phyloP scores from a whole-genome alignment of 2,329 filamentous ascomycete species.

The Aspergillus terreus region DNA sequence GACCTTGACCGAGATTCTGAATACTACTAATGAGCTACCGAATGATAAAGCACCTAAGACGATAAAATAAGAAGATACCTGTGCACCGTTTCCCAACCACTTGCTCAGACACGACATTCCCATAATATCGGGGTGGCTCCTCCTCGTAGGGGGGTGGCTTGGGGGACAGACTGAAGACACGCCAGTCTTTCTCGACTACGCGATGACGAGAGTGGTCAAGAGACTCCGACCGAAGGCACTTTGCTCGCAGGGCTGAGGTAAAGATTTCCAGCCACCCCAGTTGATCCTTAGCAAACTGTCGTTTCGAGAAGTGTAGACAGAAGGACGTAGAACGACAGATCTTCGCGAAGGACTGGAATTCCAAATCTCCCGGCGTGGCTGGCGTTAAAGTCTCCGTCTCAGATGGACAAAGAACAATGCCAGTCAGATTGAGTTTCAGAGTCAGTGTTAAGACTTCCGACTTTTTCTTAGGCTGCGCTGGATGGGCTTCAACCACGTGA shows the following conservation, averaged over 20 bases:
- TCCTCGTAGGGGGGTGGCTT: conserved; percentile 17
- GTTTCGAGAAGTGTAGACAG: conserved; percentile 13
- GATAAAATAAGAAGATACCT: conserved; percentile 14
- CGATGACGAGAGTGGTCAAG: conserved; percentile 10
- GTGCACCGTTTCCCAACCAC: conserved; percentile 14
- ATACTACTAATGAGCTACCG: conserved; percentile 12
- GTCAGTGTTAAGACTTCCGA: conserved; percentile 15
- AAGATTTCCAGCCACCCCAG: conserved; percentile 11
- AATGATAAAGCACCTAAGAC: conserved; percentile 8
- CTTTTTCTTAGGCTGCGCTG: conserved; percentile 10
- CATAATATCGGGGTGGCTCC: conserved; percentile 14
- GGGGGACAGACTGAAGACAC: conserved; percentile 11
- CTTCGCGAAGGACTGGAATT: conserved; percentile 13
- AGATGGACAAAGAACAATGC: conserved; percentile 16
- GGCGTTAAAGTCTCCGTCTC: conserved; percentile 10
- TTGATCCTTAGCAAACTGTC: conserved; percentile 16
- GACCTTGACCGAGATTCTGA: conserved; percentile 11
- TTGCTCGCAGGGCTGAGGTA: conserved; percentile 9
- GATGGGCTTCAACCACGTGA: conserved; percentile 11
- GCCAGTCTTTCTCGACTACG: conserved; percentile 9
- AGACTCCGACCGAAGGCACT: conserved; percentile 9
- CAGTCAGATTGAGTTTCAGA: conserved; percentile 10
- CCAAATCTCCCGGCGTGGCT: conserved; percentile 6
- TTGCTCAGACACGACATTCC: conserved; percentile 7
- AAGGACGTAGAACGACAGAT: conserved; percentile 17